Evolutionary conservation across 805 yeast genomes (phyloP).

Genomic region (Lipomyces kockii): DNA sequence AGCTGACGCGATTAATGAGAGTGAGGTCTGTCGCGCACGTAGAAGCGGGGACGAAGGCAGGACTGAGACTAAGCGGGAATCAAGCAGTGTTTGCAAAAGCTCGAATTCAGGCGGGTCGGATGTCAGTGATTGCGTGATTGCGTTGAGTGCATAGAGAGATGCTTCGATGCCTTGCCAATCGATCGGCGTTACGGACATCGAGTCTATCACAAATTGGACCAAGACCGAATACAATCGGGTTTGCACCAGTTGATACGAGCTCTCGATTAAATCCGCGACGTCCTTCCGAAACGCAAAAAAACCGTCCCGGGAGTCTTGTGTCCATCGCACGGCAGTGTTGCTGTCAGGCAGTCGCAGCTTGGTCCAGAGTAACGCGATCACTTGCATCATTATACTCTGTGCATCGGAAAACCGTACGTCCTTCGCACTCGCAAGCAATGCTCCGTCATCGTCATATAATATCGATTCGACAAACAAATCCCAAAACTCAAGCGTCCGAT

Average conservation of each 20-base stretch:
- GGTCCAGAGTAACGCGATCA: slow-evolving; percentile 38
- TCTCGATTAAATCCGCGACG: slow-evolving; percentile 76
- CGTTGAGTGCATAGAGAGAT: slow-evolving; percentile 61
- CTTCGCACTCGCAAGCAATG: neutral
- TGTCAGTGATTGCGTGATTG: slow-evolving; percentile 58
- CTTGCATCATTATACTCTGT: slow-evolving; percentile 30
- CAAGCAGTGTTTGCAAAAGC: slow-evolving; percentile 40
- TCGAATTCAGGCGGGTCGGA: slow-evolving; percentile 45
- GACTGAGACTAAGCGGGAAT: slow-evolving; percentile 41
- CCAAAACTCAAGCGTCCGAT: slow-evolving; percentile 39
- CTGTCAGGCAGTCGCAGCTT: slow-evolving; percentile 24
- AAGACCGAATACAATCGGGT: slow-evolving; percentile 54
- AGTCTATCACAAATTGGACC: slow-evolving; percentile 44
- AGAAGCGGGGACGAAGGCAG: slow-evolving; percentile 38
- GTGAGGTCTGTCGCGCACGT: slow-evolving; percentile 54
- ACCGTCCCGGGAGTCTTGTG: slow-evolving; percentile 53
- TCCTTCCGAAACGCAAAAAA: slow-evolving; percentile 72
- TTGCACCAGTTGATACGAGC: slow-evolving; percentile 69
- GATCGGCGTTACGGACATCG: slow-evolving; percentile 12
- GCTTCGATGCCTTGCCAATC: slow-evolving; percentile 59
- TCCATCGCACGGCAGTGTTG: slow-evolving; percentile 39
- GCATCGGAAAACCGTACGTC: neutral
- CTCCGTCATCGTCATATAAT: slow-evolving; percentile 23
- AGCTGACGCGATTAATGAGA: slow-evolving; percentile 59
- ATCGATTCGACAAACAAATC: slow-evolving; percentile 30